These are phyloP conservation scores for Galerina sulciceps DNA, from an alignment of 768 basidiomycete species.

Conservation along the genomic window DNA sequence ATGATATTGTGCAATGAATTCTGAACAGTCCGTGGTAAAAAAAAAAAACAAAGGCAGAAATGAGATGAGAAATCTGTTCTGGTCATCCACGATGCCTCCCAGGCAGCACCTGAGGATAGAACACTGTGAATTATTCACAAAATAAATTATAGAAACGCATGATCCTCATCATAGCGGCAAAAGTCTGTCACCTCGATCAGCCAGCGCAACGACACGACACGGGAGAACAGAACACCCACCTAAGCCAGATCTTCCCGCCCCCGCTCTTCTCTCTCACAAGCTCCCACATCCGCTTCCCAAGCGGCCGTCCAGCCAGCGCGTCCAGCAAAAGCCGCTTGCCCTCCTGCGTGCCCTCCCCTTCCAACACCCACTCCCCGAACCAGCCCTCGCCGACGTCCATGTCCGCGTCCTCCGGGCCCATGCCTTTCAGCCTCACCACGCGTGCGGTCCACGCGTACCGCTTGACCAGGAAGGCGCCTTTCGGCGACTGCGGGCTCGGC, in stretches of 20 bases:
- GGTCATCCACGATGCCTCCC: not conserved
- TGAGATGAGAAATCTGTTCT: no score
- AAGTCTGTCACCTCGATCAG: conserved; percentile 9
- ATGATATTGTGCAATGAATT: not conserved
- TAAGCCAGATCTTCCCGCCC: conserved; percentile 65
- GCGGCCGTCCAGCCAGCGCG: conserved; percentile 45
- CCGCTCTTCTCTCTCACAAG: conserved; percentile 66
- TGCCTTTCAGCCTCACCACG: conserved; percentile 27
- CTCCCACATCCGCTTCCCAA: conserved; percentile 48
- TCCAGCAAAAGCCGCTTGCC: conserved; percentile 61
- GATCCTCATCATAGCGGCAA: conserved; percentile 13
- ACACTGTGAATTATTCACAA: not conserved
- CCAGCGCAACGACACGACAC: not conserved
- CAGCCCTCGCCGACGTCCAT: conserved; percentile 66
- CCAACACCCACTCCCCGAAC: conserved; percentile 80
- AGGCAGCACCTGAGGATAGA: not conserved
- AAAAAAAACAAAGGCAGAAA: not conserved
- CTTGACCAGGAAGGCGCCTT: conserved; percentile 61
- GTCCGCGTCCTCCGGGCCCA: conserved; percentile 8
- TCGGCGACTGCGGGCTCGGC: conserved; percentile 62
- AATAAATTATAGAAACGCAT: not conserved
- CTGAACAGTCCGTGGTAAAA: not conserved
- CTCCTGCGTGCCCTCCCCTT: conserved; percentile 76
- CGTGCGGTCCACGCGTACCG: conserved; percentile 70
- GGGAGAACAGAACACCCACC: conserved; percentile 40